These are phyloP conservation scores for Ophiosphaerella korrae DNA, from an alignment of 2,329 filamentous ascomycete genomes.

Conservation along the genomic window DNA sequence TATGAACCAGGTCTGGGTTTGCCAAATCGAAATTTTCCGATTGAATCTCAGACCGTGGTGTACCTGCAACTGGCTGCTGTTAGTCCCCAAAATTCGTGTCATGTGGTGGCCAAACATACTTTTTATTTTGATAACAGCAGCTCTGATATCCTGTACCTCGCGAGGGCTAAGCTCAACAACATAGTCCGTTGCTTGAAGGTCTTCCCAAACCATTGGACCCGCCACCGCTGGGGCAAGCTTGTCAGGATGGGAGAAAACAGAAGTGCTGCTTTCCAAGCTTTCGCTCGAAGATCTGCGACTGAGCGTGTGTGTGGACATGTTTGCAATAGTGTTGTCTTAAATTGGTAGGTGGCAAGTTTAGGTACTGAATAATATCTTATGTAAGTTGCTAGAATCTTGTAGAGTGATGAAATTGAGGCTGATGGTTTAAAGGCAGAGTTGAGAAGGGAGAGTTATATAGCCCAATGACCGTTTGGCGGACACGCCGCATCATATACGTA, in stretches of 20 bases:
- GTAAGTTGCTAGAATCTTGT: not conserved
- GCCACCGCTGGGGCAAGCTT: constrained; percentile 33
- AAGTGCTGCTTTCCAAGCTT: constrained; percentile 37
- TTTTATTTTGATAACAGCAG: constrained; percentile 42
- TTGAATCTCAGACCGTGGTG: constrained; percentile 25
- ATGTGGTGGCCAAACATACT: constrained; percentile 18
- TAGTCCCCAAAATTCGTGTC: not conserved
- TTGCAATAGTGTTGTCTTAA: constrained; percentile 2
- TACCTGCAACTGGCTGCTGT: constrained; percentile 21
- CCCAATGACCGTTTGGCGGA: constrained; percentile 1
- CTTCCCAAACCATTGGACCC: constrained; percentile 43
- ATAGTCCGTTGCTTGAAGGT: constrained; percentile 34
- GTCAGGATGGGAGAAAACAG: constrained; percentile 33
- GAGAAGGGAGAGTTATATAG: constrained; percentile 21
- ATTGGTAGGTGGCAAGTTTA: not conserved
- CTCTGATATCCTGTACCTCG: constrained; percentile 37
- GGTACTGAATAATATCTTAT: not conserved
- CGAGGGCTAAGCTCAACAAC: constrained; percentile 28
- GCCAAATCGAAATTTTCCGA: constrained; percentile 33
- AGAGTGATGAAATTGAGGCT: not conserved
- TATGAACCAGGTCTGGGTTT: constrained; percentile 27
- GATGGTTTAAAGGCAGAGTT: constrained; percentile 1
- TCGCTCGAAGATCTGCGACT: constrained; percentile 39
- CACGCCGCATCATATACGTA: not conserved
- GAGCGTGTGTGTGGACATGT: constrained; percentile 32